These are phyloP conservation scores for Purpureocillium takamizusanense DNA, from an alignment of 2,329 filamentous ascomycete genomes.

Conservation along the genomic window DNA sequence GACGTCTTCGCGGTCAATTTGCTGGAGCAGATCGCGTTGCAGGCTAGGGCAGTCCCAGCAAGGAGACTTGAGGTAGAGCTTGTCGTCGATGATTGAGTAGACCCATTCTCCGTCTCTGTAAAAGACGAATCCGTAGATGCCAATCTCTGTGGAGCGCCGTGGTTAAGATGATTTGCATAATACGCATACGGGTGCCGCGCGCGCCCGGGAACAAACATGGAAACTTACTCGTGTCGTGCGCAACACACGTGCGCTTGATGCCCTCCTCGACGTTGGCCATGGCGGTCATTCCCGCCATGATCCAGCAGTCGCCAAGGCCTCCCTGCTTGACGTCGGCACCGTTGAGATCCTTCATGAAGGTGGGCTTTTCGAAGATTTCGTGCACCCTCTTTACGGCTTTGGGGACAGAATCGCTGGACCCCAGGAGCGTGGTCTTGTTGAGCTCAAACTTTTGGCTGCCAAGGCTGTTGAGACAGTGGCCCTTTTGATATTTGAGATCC, in stretches of 20 bases:
- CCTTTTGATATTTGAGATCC: constrained; percentile 59
- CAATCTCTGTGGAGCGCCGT: constrained; percentile 42
- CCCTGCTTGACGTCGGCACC: constrained; percentile 73
- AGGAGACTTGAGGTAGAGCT: constrained; percentile 73
- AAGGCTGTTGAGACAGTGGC: constrained; percentile 44
- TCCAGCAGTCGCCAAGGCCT: constrained; percentile 72
- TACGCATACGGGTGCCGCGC: no score
- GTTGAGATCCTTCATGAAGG: constrained; percentile 56
- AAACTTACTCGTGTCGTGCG: constrained; percentile 51
- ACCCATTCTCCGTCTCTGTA: constrained; percentile 86
- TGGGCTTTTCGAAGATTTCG: constrained; percentile 67
- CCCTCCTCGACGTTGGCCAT: constrained; percentile 64
- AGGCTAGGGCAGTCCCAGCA: constrained; percentile 73
- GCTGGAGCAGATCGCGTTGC: constrained; percentile 64
- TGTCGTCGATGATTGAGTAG: constrained; percentile 85
- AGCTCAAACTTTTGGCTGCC: constrained; percentile 44
- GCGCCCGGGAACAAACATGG: no score
- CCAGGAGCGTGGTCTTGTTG: constrained; percentile 30
- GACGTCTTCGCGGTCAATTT: constrained; percentile 64
- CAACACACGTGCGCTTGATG: constrained; percentile 67
- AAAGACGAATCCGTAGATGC: constrained; percentile 87
- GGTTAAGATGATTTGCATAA: no score
- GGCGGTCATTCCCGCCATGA: constrained; percentile 69
- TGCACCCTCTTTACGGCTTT: constrained; percentile 68
- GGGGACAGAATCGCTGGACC: constrained; percentile 44